These are phyloP conservation scores for Penicillium argentinense DNA, from an alignment of 495 filamentous ascomycete species.

Conservation along the genomic window DNA sequence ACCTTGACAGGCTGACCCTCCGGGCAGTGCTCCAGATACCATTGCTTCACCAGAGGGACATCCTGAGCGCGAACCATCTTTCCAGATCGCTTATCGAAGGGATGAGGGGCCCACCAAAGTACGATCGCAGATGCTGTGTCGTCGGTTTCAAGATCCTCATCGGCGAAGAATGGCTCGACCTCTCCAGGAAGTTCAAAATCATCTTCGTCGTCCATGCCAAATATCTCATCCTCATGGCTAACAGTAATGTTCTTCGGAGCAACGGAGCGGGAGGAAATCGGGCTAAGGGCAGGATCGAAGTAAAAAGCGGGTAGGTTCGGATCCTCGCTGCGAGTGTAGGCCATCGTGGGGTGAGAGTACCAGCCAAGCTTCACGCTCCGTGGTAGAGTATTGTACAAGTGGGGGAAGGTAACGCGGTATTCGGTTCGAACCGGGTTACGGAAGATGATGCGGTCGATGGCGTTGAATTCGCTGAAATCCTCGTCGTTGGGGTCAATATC, in stretches of 20 bases:
- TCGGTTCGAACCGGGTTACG: slow-evolving; percentile 93
- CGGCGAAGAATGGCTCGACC: slow-evolving; percentile 83
- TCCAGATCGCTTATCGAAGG: slow-evolving; percentile 96
- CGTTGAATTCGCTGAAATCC: slow-evolving; percentile 99
- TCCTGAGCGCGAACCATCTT: slow-evolving; percentile 96
- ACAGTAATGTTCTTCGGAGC: slow-evolving; percentile 92
- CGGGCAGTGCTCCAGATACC: slow-evolving; percentile 95
- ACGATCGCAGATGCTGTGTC: slow-evolving; percentile 93
- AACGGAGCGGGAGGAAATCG: slow-evolving; percentile 92
- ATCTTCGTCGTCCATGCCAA: slow-evolving; percentile 82
- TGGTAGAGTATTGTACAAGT: slow-evolving; percentile 93
- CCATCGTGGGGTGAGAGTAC: slow-evolving; percentile 92
- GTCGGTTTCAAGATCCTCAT: slow-evolving; percentile 84
- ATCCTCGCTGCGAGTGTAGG: slow-evolving; percentile 87
- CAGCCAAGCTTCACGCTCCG: slow-evolving; percentile 90
- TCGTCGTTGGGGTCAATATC: slow-evolving; percentile 99
- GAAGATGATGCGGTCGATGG: slow-evolving; percentile 99
- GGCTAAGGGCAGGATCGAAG: slow-evolving; percentile 96
- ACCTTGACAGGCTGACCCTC: slow-evolving; percentile 95
- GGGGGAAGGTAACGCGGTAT: slow-evolving; percentile 91
- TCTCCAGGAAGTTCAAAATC: slow-evolving; percentile 83
- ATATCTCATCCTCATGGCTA: slow-evolving; percentile 94
- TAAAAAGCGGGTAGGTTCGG: slow-evolving; percentile 92
- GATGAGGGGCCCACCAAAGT: slow-evolving; percentile 97
- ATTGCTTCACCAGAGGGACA: slow-evolving; percentile 96